Conservation (phyloP, 305 asterid genomes). For the Rubia tinctorum region DNA sequence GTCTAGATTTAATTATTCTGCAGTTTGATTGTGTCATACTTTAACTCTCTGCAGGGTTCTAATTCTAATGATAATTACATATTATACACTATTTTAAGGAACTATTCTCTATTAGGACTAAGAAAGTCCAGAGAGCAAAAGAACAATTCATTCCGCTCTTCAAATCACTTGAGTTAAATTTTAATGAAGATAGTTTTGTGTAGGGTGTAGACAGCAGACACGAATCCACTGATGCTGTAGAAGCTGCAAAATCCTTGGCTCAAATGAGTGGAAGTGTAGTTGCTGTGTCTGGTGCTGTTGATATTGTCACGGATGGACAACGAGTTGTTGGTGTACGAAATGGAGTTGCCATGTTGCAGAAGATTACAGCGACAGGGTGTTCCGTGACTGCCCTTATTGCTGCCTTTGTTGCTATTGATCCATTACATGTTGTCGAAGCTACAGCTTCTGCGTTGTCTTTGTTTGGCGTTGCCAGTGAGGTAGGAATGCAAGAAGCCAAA, state of each 20-base stretch:
- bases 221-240: conserved; percentile 66
- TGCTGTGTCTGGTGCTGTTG: conserved; percentile 84
- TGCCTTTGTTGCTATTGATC: conserved; percentile 71
- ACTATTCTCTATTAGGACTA: background rate
- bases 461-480: conserved; percentile 69
- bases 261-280: conserved; percentile 43
- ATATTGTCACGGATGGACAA: conserved; percentile 67
- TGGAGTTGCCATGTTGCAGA: conserved; percentile 82
- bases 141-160: background rate
- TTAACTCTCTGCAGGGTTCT: background rate
- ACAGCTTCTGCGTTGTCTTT: conserved; percentile 73
- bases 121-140: background rate
- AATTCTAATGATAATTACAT: background rate
- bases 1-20: too few species aligned
- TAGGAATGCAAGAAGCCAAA: conserved; percentile 50
- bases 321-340: conserved; percentile 54
- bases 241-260: conserved; percentile 76
- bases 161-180: background rate
- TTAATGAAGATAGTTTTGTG: background rate
- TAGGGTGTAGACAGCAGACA: too few species aligned
- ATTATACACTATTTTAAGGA: background rate
- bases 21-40: background rate
- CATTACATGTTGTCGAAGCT: conserved; percentile 61
- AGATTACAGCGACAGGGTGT: conserved; percentile 86
- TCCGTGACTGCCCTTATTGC: conserved; percentile 80